Evolutionary conservation across 169 alveolate genomes (phyloP).

Genomic region (Eimeria tenella): DNA sequence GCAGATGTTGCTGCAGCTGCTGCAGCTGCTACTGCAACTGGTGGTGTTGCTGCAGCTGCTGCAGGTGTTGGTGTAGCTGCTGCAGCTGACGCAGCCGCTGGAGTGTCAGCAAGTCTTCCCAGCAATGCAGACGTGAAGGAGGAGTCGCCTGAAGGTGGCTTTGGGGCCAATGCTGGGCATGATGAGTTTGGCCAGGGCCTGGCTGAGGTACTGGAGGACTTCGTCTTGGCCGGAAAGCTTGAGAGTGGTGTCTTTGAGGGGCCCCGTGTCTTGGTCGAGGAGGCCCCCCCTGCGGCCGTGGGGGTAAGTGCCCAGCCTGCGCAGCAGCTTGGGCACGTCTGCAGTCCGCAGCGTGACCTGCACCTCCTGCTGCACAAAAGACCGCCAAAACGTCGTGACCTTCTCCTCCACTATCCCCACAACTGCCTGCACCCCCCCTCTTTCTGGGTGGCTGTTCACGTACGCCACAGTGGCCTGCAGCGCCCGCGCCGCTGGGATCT

Average conservation of each 20-base stretch:
- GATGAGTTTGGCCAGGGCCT: conserved; percentile 7
- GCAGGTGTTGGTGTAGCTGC: too few species aligned
- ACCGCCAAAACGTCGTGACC: conserved; percentile 17
- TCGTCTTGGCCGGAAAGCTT: background rate
- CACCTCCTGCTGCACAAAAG: background rate
- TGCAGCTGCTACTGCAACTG: background rate
- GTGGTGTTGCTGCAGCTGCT: background rate
- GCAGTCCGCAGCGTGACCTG: background rate
- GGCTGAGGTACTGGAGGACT: background rate
- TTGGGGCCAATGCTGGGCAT: conserved; percentile 9
- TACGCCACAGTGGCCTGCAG: conserved; percentile 17
- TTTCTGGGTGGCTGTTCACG: conserved; percentile 16
- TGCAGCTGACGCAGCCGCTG: background rate
- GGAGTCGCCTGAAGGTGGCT: conserved; percentile 29
- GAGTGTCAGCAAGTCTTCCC: conserved; percentile 8
- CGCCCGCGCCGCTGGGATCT: background rate
- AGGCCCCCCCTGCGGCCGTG: background rate
- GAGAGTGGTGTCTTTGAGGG: background rate
- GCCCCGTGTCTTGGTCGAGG: background rate
- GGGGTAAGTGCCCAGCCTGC: background rate
- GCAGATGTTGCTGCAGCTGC: background rate
- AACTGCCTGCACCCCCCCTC: conserved; percentile 28
- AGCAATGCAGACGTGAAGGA: conserved; percentile 5
- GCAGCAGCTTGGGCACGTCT: background rate
- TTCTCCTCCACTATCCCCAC: conserved; percentile 22